A percentile compares a stretch with the other conserved stretches of the same genome.
These are phyloP conservation scores for Diaporthe citri DNA, from an alignment of 2,329 filamentous ascomycete genomes.

Conservation along the genomic window DNA sequence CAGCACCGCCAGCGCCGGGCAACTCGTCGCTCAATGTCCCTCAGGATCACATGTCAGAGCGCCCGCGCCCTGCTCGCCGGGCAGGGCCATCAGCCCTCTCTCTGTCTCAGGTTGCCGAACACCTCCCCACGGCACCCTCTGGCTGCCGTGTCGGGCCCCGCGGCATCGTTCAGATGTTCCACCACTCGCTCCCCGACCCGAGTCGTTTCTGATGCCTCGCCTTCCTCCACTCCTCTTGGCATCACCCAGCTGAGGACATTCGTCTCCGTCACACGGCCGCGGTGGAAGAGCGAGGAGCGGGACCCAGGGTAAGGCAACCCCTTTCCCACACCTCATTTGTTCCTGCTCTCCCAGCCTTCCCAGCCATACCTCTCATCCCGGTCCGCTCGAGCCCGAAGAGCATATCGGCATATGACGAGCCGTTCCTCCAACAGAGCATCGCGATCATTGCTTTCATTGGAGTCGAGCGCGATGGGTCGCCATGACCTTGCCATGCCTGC, in stretches of 20 bases:
- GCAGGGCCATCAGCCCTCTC: constrained; percentile 16
- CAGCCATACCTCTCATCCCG: not conserved
- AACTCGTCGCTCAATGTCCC: constrained; percentile 19
- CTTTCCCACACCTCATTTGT: not conserved
- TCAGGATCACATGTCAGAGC: constrained; percentile 35
- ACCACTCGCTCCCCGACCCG: constrained; percentile 4
- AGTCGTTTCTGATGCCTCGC: not conserved
- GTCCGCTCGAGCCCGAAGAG: not conserved
- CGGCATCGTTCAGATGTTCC: not conserved
- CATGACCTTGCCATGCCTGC: not conserved
- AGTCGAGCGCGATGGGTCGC: not conserved
- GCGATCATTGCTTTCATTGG: not conserved
- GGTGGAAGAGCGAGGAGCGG: constrained; percentile 33
- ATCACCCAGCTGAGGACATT: constrained; percentile 30
- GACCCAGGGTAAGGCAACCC: constrained; percentile 35
- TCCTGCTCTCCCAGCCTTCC: not conserved
- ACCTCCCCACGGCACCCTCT: constrained; percentile 2
- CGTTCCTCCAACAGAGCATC: not conserved
- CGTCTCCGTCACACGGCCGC: constrained; percentile 34
- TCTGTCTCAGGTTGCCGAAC: constrained; percentile 7
- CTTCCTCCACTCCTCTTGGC: constrained; percentile 5
- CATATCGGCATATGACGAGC: not conserved
- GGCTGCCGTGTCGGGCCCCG: not conserved
- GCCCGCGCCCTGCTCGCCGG: constrained; percentile 20
- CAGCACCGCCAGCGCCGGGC: not conserved